Conservation (phyloP, 306 rosid genomes). For the Cicer pinnatifidum region DNA sequence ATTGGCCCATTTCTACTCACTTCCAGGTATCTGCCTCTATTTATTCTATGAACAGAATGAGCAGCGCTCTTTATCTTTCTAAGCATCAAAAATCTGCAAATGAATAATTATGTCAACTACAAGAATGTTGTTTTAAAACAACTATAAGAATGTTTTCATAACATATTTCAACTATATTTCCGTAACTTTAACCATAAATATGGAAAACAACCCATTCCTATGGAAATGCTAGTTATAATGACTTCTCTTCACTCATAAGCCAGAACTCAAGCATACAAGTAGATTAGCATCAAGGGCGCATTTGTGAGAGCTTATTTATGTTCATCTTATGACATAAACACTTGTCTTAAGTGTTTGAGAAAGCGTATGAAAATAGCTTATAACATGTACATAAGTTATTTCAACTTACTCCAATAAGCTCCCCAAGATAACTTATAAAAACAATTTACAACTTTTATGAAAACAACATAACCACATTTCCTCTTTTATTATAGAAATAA, state of each 20-base stretch:
- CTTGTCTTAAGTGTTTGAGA: not conserved
- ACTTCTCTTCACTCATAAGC: slow-evolving; percentile 39
- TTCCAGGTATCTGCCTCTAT: slow-evolving; percentile 48
- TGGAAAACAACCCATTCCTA: not conserved
- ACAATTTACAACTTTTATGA: not conserved
- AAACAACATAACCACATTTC: not conserved
- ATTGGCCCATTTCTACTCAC: slow-evolving; percentile 58
- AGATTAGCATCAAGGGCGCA: not conserved
- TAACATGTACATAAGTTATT: not conserved
- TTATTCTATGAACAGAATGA: slow-evolving; percentile 50
- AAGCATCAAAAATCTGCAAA: slow-evolving; percentile 79
- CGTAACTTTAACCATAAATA: slow-evolving; percentile 10
- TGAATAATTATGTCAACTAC: slow-evolving; percentile 35
- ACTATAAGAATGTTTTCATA: slow-evolving; percentile 20
- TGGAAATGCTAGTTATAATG: slow-evolving; percentile 15
- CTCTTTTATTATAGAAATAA: not conserved
- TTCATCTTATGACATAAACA: not conserved
- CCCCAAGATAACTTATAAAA: not conserved
- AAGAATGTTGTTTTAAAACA: not conserved
- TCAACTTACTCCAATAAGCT: not conserved
- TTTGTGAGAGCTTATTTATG: not conserved
- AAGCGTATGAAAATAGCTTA: not conserved
- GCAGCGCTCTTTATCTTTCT: slow-evolving; percentile 57
- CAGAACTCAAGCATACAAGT: slow-evolving; percentile 5
- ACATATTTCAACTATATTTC: slow-evolving; percentile 26